Evolutionary conservation across 139 green algal genomes (phyloP), one percentile per base, ranked within the genome.

Genomic region (Chlorella sorokiniana): DNA sequence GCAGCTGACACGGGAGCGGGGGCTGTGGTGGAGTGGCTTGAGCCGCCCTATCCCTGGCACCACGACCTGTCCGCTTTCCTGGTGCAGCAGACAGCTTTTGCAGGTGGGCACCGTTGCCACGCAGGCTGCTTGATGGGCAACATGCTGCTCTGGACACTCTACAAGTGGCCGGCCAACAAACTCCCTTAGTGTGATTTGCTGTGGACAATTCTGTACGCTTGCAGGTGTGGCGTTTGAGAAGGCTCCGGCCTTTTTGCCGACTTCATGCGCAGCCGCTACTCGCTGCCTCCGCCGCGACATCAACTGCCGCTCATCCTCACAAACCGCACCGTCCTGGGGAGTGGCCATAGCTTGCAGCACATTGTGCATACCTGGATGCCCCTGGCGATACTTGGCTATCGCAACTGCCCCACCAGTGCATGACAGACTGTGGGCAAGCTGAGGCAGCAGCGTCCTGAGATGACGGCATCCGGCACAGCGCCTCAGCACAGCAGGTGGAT

Each of bases 201-300:
- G 52, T 29, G 52, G 61, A 27, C 61, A 68, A 7, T n/a, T 38
- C 29, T 38, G 61, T 11, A 18, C 4, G 29, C 29, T 68, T 69
- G 73, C 73, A 79, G 73, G 73, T 6, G 48, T 79, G 52, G 73
- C 73, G 16, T 79, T 79, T 56, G 73, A 79, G 40, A 79, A 79
- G 54, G 73, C 73, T 11, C 73, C 73, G 1, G 73, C 73, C 27
- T 79, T 69, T 79, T 79, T 69, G 73, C 73, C 14, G 73, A 69
- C 7, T 79, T 79, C 54, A 11, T 79, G 73, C 22, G 52, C 22
- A 20, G 35, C 1, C 54, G 73, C 27, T 79, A 63, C 23, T 35
- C 37, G 11, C 14, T 29, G 45, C 73, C 38, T 6, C 52, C 25
- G 35, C 40, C 40, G 22, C 51, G 73, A 23, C 29, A 4, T 37